phyloP scores from a whole-genome alignment of 2,329 filamentous ascomycete species.

The Fusarium sp. region DNA sequence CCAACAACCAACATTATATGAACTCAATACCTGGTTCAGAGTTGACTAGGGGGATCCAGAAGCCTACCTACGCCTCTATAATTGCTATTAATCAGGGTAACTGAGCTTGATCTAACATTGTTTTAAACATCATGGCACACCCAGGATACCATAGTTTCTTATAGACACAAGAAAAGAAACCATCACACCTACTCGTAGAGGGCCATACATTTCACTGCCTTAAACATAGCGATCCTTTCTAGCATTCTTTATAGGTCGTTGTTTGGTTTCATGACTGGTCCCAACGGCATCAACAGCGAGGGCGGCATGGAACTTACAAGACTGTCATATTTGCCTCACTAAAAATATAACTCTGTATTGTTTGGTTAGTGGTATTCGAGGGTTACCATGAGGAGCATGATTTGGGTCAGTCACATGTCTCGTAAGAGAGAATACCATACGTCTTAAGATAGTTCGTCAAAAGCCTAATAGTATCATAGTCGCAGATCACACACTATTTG shows the following conservation, averaged over 20 bases:
- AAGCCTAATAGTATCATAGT: background rate
- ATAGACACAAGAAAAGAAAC: background rate
- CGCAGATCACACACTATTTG: background rate
- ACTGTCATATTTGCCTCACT: background rate
- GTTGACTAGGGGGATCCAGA: background rate
- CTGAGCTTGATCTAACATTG: background rate
- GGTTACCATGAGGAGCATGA: background rate
- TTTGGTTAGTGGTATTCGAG: background rate
- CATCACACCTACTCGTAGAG: background rate
- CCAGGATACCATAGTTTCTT: background rate
- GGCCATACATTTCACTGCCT: rapidly evolving
- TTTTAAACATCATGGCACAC: background rate
- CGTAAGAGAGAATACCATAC: background rate
- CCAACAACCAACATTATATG: background rate
- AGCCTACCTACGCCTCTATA: background rate
- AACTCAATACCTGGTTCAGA: background rate
- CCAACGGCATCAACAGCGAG: background rate
- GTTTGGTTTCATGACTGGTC: background rate
- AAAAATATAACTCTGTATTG: background rate
- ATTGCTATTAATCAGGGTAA: background rate
- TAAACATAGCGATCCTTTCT: background rate
- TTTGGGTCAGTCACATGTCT: background rate
- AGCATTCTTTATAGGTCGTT: background rate
- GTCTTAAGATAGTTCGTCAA: background rate
- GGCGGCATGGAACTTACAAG: background rate